Percentiles rank a stretch among this genome's conserved stretches.
Conservation (phyloP, 208 protist genomes). For the Balamuthia mandrillaris region DNA sequence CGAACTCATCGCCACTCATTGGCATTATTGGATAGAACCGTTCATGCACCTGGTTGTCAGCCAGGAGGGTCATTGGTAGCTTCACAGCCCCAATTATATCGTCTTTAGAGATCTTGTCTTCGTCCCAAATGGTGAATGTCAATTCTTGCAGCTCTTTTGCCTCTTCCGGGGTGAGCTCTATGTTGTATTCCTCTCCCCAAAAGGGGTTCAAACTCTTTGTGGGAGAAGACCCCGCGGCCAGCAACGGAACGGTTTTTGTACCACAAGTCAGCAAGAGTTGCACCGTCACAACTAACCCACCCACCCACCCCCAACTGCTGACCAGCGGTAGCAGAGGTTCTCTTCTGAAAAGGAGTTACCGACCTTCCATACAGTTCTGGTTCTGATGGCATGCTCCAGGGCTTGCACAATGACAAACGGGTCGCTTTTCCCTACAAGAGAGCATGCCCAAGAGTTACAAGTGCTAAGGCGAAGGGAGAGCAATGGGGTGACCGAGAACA, state of each 20-base stretch:
- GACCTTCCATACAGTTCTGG: conserved; percentile 4
- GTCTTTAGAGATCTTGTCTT: not conserved
- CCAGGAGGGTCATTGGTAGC: not conserved
- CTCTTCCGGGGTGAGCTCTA: not conserved
- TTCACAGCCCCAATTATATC: not conserved
- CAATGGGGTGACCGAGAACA: not conserved
- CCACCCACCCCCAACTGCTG: no score
- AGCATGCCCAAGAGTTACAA: not conserved
- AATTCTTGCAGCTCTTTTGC: not conserved
- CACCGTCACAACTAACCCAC: no score
- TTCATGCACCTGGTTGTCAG: conserved; percentile 1
- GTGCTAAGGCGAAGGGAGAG: not conserved
- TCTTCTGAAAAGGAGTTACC: conserved; percentile 6
- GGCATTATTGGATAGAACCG: conserved; percentile 4
- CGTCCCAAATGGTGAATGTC: not conserved
- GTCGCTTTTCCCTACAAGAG: not conserved
- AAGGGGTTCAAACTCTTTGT: conserved; percentile 23
- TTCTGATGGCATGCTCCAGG: not conserved
- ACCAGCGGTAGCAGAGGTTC: no score
- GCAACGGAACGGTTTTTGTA: no score
- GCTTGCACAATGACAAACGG: conserved; percentile 11
- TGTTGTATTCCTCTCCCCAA: conserved; percentile 15
- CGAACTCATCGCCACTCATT: not conserved
- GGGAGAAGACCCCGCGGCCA: no score
- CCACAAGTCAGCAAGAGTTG: no score